phyloP scores from a whole-genome alignment of 2,329 filamentous ascomycete genomes.

The Coniochaeta sp. region DNA sequence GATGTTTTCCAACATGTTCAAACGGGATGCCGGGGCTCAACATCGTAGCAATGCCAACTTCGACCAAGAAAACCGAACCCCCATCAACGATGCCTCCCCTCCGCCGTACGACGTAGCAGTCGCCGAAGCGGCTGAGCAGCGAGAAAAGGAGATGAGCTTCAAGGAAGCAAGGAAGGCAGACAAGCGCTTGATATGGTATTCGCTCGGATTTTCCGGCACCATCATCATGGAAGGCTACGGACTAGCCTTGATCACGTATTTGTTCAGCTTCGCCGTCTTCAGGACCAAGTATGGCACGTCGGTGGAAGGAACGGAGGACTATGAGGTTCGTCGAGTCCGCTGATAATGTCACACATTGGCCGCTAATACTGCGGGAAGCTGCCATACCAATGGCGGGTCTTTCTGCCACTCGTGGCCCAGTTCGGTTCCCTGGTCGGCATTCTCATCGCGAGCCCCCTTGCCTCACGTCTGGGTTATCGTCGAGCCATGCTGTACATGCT shows the following conservation, averaged over 20 bases:
- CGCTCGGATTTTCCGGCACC: conserved; percentile 13
- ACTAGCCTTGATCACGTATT: conserved; percentile 11
- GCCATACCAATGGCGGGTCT: conserved; percentile 8
- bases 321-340: conserved; percentile 1
- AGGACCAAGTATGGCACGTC: conserved; percentile 7
- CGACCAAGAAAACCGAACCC: background rate
- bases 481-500: conserved; percentile 10
- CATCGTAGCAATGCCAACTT: background rate
- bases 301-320: background rate
- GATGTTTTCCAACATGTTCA: background rate
- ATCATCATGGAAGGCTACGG: conserved; percentile 16
- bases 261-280: conserved; percentile 11
- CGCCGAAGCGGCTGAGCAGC: conserved; percentile 7
- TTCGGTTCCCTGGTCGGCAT: conserved; percentile 13
- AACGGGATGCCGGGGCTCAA: background rate
- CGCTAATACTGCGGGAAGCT: conserved; percentile 4
- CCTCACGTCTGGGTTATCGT: conserved; percentile 9
- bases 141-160: conserved; percentile 12
- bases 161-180: conserved; percentile 8
- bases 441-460: conserved; percentile 6
- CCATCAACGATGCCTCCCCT: conserved; percentile 1
- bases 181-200: conserved; percentile 12
- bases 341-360: conserved; percentile 24
- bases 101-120: conserved; percentile 7
- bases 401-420: conserved; percentile 11